Base-by-base conservation (phyloP, 2,329 filamentous ascomycete genomes). In the Aspergillus versicolor region DNA sequence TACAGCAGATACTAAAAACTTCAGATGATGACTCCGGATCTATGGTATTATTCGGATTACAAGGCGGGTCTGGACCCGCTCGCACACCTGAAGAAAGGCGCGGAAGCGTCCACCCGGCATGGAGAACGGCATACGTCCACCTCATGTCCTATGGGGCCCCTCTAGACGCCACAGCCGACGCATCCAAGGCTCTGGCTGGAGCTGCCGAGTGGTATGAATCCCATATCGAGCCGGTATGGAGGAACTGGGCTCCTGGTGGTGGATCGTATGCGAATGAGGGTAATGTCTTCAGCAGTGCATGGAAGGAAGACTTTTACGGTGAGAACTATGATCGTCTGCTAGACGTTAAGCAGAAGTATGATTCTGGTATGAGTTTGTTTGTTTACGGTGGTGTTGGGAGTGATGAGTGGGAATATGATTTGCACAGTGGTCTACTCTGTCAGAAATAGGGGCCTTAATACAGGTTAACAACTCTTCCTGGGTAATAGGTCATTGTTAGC, bases 181-280 rank as follows among this genome's bases (percentile, higher is more conserved):
- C 40, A 2, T n/a, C 41, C 1, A 1, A n/a, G 4, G 42, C 41
- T 12, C 7, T 53, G 2, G 21, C 32, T 11, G 24, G 13, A 0
- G 59, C 32, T 1, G 49, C 52, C 5, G 13, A 50, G 0, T 66
- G 57, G 53, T 54, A 60, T 22, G 61, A 64, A 19, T 44, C 43
- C 3, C 61, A 61, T 8, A 44, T 44, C 17, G 62, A 67, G 32
- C 46, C 57, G 8, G 60, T 67, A 9, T 67, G 70, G 53, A 66
- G 65, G 32, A 17, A 62, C 1, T 67, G 70, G 59, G 58, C 66
- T 2, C 68, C 68, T 1, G 34, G 61, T 5, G 61, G 55, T 6
- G 70, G 69, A 0, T 63, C 68, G 0, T 69, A 68, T 27, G 61
- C 66, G 60, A 70, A 70, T 19, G 63, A 66, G 22, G 67, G 52